Conservation (phyloP, 2,329 filamentous ascomycete species). For the Alternaria sp. region DNA sequence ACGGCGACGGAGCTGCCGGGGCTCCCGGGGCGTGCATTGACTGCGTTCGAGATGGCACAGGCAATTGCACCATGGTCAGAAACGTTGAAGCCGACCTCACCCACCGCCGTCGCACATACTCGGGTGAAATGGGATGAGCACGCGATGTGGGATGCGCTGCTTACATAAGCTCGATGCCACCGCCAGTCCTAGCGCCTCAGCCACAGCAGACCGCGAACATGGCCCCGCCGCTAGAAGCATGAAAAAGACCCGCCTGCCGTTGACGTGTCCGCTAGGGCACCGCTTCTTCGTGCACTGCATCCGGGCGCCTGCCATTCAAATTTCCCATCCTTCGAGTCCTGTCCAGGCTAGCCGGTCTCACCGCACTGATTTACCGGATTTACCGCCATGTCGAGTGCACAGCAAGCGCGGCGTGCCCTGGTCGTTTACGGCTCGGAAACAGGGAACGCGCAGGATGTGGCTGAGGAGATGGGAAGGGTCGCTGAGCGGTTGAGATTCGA, state of each 20-base stretch:
- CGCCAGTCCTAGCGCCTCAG: constrained; percentile 10
- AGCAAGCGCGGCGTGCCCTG: constrained; percentile 61
- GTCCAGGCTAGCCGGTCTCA: constrained; percentile 35
- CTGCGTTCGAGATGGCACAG: background rate
- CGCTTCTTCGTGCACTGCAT: constrained; percentile 28
- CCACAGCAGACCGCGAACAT: constrained; percentile 7
- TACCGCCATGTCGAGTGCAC: constrained; percentile 31
- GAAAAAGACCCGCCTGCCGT: constrained; percentile 34
- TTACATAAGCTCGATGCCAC: constrained; percentile 13
- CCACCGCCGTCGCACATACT: too few relatives aligned
- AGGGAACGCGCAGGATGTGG: constrained; percentile 90
- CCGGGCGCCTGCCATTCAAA: constrained; percentile 32
- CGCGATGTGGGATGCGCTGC: background rate
- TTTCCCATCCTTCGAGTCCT: constrained; percentile 16
- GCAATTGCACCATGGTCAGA: background rate
- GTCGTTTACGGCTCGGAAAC: constrained; percentile 95
- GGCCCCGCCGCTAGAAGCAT: constrained; percentile 28
- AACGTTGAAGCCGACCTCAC: background rate
- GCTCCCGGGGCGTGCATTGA: constrained; percentile 1
- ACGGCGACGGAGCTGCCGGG: constrained; percentile 9
- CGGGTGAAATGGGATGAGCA: background rate
- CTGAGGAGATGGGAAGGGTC: constrained; percentile 79
- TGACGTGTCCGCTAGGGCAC: constrained; percentile 43
- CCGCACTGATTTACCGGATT: constrained; percentile 19
- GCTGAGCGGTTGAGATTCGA: constrained; percentile 81